These are phyloP conservation scores for Penicillium desertorum DNA, from an alignment of 495 filamentous ascomycete genomes.

Conservation along the genomic window DNA sequence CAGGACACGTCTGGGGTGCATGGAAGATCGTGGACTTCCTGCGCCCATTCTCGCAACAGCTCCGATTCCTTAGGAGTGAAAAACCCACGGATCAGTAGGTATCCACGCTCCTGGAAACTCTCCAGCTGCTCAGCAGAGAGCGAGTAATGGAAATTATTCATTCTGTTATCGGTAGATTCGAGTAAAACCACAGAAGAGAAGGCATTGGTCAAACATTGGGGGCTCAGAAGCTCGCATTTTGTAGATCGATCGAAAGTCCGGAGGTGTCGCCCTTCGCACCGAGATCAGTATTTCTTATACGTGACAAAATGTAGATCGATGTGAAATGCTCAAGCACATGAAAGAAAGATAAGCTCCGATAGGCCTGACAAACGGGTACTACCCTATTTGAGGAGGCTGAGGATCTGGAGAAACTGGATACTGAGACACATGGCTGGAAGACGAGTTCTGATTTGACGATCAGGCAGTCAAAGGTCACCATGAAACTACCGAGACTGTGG, in stretches of 20 bases:
- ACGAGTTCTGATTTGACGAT: too few species aligned
- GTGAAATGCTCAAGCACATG: slow-evolving; percentile 1
- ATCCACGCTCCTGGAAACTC: slow-evolving; percentile 42
- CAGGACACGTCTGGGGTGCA: slow-evolving; percentile 38
- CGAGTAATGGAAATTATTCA: slow-evolving; percentile 29
- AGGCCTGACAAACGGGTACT: neutral
- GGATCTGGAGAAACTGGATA: too few species aligned
- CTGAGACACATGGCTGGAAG: too few species aligned
- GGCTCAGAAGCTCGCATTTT: slow-evolving; percentile 5
- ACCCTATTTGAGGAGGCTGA: neutral
- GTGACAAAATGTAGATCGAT: neutral
- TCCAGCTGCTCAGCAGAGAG: slow-evolving; percentile 34
- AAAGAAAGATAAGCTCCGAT: neutral
- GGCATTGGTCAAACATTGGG: too few species aligned
- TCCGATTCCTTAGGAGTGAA: slow-evolving; percentile 28
- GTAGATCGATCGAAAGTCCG: slow-evolving; percentile 7
- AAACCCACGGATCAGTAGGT: slow-evolving; percentile 38
- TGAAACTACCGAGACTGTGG: too few species aligned
- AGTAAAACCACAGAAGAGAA: neutral
- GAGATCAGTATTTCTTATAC: neutral
- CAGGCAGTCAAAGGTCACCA: too few species aligned
- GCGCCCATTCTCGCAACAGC: slow-evolving; percentile 42
- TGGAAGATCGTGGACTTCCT: slow-evolving; percentile 43
- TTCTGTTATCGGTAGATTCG: neutral
- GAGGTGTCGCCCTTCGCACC: slow-evolving; percentile 17